Conservation (phyloP, 2,329 filamentous ascomycete genomes). For the Penicillium sp. region DNA sequence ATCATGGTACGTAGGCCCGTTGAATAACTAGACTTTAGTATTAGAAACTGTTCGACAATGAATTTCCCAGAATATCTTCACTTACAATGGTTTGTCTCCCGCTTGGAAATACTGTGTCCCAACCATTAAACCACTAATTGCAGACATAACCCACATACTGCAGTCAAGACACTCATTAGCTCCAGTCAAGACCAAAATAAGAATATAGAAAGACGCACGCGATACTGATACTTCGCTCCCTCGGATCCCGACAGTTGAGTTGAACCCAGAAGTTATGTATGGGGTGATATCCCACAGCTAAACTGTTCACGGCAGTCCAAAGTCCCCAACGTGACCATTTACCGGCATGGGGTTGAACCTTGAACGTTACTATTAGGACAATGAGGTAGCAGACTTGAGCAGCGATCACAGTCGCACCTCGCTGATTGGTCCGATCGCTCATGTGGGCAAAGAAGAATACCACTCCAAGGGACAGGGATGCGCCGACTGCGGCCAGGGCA, state of each 20-base stretch:
- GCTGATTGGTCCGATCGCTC: neutral
- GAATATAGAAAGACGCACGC: neutral
- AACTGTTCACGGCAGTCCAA: neutral
- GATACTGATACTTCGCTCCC: neutral
- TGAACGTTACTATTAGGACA: neutral
- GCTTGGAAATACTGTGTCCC: neutral
- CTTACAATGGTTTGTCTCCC: neutral
- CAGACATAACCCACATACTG: neutral
- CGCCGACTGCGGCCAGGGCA: neutral
- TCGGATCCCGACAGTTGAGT: neutral
- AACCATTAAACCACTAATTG: neutral
- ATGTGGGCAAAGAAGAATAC: slow-evolving; percentile 1
- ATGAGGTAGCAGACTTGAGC: neutral
- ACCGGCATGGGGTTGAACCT: neutral
- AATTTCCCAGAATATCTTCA: neutral
- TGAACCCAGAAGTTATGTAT: neutral
- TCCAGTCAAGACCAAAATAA: neutral
- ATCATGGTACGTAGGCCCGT: neutral
- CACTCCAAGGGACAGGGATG: neutral
- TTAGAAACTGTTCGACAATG: neutral
- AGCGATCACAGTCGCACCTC: neutral
- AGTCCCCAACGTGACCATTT: slow-evolving; percentile 1
- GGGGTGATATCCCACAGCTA: neutral
- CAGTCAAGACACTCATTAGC: neutral
- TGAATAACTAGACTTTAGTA: neutral